These are phyloP conservation scores for Dipodascopsis uninucleata DNA, from an alignment of 805 yeast species.

Conservation along the genomic window DNA sequence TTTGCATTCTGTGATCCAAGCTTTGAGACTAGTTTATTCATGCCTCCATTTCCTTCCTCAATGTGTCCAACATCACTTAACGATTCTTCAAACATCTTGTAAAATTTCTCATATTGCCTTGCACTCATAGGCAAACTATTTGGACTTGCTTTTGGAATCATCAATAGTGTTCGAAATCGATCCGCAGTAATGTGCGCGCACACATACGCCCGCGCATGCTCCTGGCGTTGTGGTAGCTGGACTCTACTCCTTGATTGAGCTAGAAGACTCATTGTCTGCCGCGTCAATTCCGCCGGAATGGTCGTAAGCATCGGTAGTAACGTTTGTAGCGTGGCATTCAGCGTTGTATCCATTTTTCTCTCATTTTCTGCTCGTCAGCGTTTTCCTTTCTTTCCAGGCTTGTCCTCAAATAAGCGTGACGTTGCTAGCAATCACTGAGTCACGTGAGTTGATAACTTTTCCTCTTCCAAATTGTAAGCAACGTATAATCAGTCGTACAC, in stretches of 20 bases:
- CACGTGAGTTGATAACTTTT: no score
- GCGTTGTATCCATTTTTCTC: constrained; percentile 18
- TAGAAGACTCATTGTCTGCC: constrained; percentile 10
- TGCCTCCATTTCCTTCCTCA: neutral
- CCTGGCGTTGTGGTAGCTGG: constrained; percentile 12
- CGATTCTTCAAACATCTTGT: constrained; percentile 8
- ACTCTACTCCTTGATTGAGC: constrained; percentile 14
- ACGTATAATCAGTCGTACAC: no score
- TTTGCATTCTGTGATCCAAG: neutral
- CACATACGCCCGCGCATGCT: constrained; percentile 19
- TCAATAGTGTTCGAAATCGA: constrained; percentile 7
- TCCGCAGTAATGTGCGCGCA: constrained; percentile 22
- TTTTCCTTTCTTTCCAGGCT: no score
- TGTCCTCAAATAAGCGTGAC: no score
- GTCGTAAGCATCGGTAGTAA: constrained; percentile 15
- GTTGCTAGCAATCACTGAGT: no score
- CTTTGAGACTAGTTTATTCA: neutral
- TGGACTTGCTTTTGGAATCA: constrained; percentile 13
- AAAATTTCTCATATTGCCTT: constrained; percentile 13
- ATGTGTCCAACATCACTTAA: constrained; percentile 3
- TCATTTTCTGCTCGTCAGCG: no score
- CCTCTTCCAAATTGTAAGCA: no score
- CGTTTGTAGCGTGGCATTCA: constrained; percentile 14
- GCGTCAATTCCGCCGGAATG: constrained; percentile 16
- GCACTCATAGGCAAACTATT: constrained; percentile 12